Percentiles rank a stretch among this genome's conserved stretches.
Conservation (phyloP, 2,329 filamentous ascomycete genomes). For the Tothia fuscella region DNA sequence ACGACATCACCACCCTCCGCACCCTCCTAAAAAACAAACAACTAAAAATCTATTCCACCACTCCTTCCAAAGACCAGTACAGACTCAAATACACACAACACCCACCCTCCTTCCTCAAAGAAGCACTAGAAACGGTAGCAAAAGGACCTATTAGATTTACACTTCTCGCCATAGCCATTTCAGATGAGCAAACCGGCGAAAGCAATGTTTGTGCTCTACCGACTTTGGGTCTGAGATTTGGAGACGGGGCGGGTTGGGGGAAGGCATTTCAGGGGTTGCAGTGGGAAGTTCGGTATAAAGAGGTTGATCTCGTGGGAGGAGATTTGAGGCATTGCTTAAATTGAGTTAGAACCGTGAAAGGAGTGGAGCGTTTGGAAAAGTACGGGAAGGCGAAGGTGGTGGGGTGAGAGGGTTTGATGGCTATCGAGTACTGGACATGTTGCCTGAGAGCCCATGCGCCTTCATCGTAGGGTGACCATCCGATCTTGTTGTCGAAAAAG, state of each 20-base stretch:
- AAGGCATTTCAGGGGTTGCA: slow-evolving; percentile 11
- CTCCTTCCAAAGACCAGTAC: background rate
- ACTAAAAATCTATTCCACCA: slow-evolving; percentile 5
- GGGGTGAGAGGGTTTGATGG: no score
- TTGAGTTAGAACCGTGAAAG: no score
- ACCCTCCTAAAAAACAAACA: slow-evolving; percentile 15
- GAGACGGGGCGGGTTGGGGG: slow-evolving; percentile 3
- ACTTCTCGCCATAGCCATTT: slow-evolving; percentile 12
- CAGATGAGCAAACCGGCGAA: background rate
- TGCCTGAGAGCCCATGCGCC: no score
- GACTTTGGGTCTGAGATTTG: slow-evolving; percentile 17
- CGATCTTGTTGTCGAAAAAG: no score
- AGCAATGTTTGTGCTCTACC: slow-evolving; percentile 19
- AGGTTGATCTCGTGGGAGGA: slow-evolving; percentile 14
- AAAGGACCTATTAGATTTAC: slow-evolving; percentile 9
- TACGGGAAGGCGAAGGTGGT: no score
- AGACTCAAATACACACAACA: slow-evolving; percentile 9
- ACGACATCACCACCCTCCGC: slow-evolving; percentile 16
- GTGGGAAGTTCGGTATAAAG: slow-evolving; percentile 18
- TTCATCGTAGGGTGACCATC: no score
- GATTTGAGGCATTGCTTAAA: slow-evolving; percentile 4
- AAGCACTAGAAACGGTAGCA: slow-evolving; percentile 9
- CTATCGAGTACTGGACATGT: no score
- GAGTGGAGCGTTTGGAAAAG: no score
- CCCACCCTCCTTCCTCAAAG: slow-evolving; percentile 8